phyloP scores from a whole-genome alignment of 257 asterid species.

The Gentiana straminea region DNA sequence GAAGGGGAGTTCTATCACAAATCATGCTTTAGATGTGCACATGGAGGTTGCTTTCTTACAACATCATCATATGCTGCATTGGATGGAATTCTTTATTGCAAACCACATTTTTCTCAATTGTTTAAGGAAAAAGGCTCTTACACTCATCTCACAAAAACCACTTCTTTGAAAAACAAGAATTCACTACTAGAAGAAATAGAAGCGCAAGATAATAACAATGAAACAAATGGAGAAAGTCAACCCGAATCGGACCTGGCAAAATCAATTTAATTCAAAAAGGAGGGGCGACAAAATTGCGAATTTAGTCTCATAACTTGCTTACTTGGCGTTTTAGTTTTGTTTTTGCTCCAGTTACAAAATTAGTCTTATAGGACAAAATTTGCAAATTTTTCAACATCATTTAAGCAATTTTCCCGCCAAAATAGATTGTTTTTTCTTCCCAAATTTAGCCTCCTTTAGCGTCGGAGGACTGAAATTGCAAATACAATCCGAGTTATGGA shows the following conservation, averaged over 20 bases:
- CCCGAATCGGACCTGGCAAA: background rate
- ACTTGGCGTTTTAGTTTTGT: too few species aligned
- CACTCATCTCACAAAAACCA: constrained; percentile 45
- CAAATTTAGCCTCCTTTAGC: too few species aligned
- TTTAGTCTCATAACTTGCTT: too few species aligned
- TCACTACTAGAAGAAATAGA: background rate
- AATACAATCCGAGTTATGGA: too few species aligned
- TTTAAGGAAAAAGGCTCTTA: constrained; percentile 74
- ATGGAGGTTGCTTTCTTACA: constrained; percentile 65
- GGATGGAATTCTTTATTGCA: constrained; percentile 78
- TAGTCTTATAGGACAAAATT: too few species aligned
- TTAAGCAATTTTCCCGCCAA: too few species aligned
- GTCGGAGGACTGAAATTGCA: too few species aligned
- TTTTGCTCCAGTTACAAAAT: too few species aligned
- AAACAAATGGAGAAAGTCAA: background rate
- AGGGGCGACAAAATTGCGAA: too few species aligned
- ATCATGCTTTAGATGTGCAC: constrained; percentile 67
- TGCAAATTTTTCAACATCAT: too few species aligned
- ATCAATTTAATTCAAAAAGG: too few species aligned
- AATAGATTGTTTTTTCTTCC: too few species aligned
- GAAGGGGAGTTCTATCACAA: constrained; percentile 73
- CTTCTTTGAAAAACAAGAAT: constrained; percentile 32
- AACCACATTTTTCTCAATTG: constrained; percentile 13
- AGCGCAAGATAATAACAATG: constrained; percentile 4
- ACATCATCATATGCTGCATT: constrained; percentile 72